phyloP scores from a whole-genome alignment of 1,139 yeast species.

The Yamadazyma sp. region DNA sequence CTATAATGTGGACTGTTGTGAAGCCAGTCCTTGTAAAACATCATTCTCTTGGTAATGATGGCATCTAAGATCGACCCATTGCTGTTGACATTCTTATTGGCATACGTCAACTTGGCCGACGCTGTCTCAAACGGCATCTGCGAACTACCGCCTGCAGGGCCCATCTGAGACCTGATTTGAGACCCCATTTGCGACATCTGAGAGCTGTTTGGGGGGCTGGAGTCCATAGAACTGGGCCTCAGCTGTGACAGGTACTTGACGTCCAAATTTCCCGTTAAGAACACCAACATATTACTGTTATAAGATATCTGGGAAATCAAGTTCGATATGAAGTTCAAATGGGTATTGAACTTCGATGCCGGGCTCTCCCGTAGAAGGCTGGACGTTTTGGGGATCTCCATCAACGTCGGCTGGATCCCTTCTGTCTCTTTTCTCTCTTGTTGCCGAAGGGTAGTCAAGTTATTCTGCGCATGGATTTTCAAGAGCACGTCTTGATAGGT shows the following conservation, averaged over 20 bases:
- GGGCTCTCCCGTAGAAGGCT: slow-evolving; percentile 36
- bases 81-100: slow-evolving; percentile 6
- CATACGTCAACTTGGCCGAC: slow-evolving; percentile 6
- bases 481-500: slow-evolving; percentile 36
- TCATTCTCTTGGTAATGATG: slow-evolving; percentile 25
- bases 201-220: slow-evolving; percentile 1
- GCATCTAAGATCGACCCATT: slow-evolving; percentile 15
- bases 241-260: slow-evolving; percentile 6
- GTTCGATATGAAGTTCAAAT: slow-evolving; percentile 28
- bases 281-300: slow-evolving; percentile 25
- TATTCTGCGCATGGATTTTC: slow-evolving; percentile 32
- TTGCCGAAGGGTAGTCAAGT: slow-evolving; percentile 22
- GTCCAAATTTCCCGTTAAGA: slow-evolving; percentile 34
- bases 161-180: not conserved
- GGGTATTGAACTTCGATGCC: slow-evolving; percentile 30
- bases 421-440: slow-evolving; percentile 22
- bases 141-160: not conserved
- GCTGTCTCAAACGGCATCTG: too few species aligned
- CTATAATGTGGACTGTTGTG: slow-evolving; percentile 16
- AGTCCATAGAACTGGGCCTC: slow-evolving; percentile 1
- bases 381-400: slow-evolving; percentile 32
- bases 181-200: not conserved
- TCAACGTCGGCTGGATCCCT: slow-evolving; percentile 24
- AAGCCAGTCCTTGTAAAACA: slow-evolving; percentile 42
- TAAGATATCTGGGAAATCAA: slow-evolving; percentile 25